Conservation (phyloP, 2,329 filamentous ascomycete genomes). For the Fragosphaeria purpurea region DNA sequence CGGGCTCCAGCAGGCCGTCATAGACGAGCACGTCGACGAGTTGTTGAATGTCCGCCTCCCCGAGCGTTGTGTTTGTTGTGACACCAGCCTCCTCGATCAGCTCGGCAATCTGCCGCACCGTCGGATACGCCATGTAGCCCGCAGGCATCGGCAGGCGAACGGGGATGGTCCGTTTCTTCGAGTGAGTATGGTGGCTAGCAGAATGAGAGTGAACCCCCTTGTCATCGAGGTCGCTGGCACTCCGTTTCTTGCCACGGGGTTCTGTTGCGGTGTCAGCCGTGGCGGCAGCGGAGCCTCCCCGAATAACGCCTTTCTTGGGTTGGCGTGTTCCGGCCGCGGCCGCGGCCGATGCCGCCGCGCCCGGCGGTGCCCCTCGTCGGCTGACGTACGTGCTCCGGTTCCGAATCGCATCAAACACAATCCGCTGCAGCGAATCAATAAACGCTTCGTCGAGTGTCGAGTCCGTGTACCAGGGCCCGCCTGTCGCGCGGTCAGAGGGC, state of each 20-base stretch:
- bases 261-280: neutral
- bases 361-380: conserved; percentile 13
- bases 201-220: conserved; percentile 2
- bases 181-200: conserved; percentile 14
- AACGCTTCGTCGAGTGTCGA: conserved; percentile 83
- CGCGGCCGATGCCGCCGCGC: conserved; percentile 22
- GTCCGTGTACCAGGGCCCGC: conserved; percentile 90
- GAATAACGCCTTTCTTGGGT: conserved; percentile 35
- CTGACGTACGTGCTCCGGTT: conserved; percentile 58
- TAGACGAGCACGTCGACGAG: conserved; percentile 81
- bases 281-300: conserved; percentile 14
- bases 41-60: conserved; percentile 70
- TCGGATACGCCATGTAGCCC: conserved; percentile 71
- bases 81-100: conserved; percentile 60
- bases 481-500: conserved; percentile 82
- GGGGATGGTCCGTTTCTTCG: conserved; percentile 15
- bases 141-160: conserved; percentile 46
- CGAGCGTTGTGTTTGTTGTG: conserved; percentile 60
- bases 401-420: conserved; percentile 66
- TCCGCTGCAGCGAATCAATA: conserved; percentile 64
- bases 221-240: conserved; percentile 35
- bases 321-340: conserved; percentile 16
- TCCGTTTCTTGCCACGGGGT: conserved; percentile 35
- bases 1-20: conserved; percentile 68
- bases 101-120: conserved; percentile 64